A percentile compares a stretch with the other conserved stretches of the same genome.
phyloP scores from a whole-genome alignment of 768 basidiomycete genomes.

The Pulveroboletus sp. region DNA sequence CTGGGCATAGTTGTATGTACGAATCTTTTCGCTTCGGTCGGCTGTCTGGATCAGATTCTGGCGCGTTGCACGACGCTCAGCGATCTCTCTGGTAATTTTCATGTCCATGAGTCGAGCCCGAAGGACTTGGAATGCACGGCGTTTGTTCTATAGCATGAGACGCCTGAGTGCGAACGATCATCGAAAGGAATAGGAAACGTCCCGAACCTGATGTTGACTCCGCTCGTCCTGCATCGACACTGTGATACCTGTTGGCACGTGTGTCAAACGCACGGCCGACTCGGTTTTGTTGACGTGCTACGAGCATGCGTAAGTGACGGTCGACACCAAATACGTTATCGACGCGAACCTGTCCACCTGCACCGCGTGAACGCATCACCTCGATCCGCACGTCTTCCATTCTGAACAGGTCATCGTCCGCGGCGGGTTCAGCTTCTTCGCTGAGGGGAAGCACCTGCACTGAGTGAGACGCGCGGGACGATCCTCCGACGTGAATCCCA shows the following conservation, averaged over 20 bases:
- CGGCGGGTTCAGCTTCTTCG: constrained; percentile 54
- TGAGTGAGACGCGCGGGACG: not conserved
- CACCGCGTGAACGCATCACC: constrained; percentile 95
- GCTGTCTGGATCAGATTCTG: constrained; percentile 72
- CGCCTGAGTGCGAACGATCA: not conserved
- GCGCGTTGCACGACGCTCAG: constrained; percentile 62
- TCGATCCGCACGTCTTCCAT: constrained; percentile 88
- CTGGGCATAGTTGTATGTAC: constrained; percentile 94
- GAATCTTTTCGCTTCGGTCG: constrained; percentile 89
- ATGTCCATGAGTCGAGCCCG: constrained; percentile 79
- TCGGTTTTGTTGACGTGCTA: constrained; percentile 99
- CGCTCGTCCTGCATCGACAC: constrained; percentile 99
- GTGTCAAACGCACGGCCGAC: constrained; percentile 92
- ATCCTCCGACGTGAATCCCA: not conserved
- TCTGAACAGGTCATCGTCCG: constrained; percentile 62
- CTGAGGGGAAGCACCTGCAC: constrained; percentile 74
- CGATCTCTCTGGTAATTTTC: constrained; percentile 66
- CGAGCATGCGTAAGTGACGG: not conserved
- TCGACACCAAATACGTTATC: not conserved
- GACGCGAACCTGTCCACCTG: constrained; percentile 80
- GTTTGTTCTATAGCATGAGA: constrained; percentile 59
- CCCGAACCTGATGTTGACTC: constrained; percentile 81
- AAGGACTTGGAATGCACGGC: constrained; percentile 90
- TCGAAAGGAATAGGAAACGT: not conserved
- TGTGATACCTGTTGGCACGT: constrained; percentile 86